Evolutionary conservation across 139 green algal genomes (phyloP).

Genomic region (Asterochloris erici): DNA sequence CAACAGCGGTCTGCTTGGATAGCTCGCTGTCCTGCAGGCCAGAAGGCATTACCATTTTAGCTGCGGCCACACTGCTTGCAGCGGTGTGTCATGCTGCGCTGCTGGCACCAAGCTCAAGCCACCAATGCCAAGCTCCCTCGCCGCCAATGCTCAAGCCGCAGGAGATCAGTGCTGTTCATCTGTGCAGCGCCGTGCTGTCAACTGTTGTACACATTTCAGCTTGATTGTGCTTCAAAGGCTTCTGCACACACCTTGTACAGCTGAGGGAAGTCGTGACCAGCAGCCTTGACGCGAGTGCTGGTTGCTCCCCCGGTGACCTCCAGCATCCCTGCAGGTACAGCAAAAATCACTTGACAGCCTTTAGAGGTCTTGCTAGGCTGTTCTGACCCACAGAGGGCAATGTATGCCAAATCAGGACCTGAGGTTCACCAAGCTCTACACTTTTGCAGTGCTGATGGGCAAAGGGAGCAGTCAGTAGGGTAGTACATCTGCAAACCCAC

Average conservation of each 20-base stretch:
- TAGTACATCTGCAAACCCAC: not conserved
- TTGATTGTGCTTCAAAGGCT: not conserved
- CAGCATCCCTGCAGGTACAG: slow-evolving; percentile 35
- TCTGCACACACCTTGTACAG: slow-evolving; percentile 27
- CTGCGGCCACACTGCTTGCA: not conserved
- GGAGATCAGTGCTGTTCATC: not conserved
- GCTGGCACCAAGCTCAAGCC: not conserved
- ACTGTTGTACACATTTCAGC: not conserved
- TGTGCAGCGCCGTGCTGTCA: not conserved
- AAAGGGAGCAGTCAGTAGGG: too few relatives aligned
- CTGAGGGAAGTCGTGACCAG: slow-evolving; percentile 38
- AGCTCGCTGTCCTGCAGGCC: slow-evolving; percentile 33
- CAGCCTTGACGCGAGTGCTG: slow-evolving; percentile 25
- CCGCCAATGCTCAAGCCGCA: not conserved
- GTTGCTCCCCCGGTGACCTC: slow-evolving; percentile 45
- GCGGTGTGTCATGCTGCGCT: not conserved
- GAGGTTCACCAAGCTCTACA: too few relatives aligned
- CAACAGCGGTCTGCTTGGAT: slow-evolving; percentile 20
- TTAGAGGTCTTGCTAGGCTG: too few relatives aligned
- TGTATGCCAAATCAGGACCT: too few relatives aligned
- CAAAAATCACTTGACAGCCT: too few relatives aligned
- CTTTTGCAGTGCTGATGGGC: too few relatives aligned
- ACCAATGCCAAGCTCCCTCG: not conserved
- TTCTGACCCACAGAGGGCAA: too few relatives aligned
- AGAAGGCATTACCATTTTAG: not conserved